Conservation (phyloP, 2,329 filamentous ascomycete species). For the Coniella vitis region DNA sequence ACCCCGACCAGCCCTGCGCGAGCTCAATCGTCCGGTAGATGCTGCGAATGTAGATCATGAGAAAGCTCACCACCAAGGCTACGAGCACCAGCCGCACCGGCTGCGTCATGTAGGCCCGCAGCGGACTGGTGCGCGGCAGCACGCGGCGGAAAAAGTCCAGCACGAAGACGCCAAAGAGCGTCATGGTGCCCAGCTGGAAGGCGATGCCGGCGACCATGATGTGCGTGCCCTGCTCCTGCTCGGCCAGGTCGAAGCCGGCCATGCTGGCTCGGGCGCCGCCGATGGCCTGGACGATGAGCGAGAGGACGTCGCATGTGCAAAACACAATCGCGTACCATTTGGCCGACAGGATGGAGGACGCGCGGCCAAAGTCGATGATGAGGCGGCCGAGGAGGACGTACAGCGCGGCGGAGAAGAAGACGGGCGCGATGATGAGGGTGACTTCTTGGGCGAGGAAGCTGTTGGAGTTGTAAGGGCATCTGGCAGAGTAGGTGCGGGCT, state of each 20-base stretch:
- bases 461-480: slow-evolving; percentile 40
- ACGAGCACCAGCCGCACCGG: slow-evolving; percentile 22
- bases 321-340: slow-evolving; percentile 41
- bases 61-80: slow-evolving; percentile 34
- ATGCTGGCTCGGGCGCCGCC: slow-evolving; percentile 40
- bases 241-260: slow-evolving; percentile 28
- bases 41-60: slow-evolving; percentile 39
- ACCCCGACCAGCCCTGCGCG: slow-evolving; percentile 41
- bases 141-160: slow-evolving; percentile 32
- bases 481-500: slow-evolving; percentile 38
- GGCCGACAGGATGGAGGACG: slow-evolving; percentile 35
- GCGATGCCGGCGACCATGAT: slow-evolving; percentile 44
- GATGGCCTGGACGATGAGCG: slow-evolving; percentile 39
- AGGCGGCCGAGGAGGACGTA: slow-evolving; percentile 42
- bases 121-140: slow-evolving; percentile 16
- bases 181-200: slow-evolving; percentile 43
- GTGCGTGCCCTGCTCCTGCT: slow-evolving; percentile 29
- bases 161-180: slow-evolving; percentile 35
- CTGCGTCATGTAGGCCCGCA: slow-evolving; percentile 25
- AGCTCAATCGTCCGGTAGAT: slow-evolving; percentile 46
- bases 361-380: slow-evolving; percentile 35
- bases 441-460: slow-evolving; percentile 46
- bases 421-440: slow-evolving; percentile 36
- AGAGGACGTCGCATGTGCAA: slow-evolving; percentile 37
- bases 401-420: slow-evolving; percentile 44